Conservation (phyloP, 176 grass and related monocot species). For the Elaeis guineensis region DNA sequence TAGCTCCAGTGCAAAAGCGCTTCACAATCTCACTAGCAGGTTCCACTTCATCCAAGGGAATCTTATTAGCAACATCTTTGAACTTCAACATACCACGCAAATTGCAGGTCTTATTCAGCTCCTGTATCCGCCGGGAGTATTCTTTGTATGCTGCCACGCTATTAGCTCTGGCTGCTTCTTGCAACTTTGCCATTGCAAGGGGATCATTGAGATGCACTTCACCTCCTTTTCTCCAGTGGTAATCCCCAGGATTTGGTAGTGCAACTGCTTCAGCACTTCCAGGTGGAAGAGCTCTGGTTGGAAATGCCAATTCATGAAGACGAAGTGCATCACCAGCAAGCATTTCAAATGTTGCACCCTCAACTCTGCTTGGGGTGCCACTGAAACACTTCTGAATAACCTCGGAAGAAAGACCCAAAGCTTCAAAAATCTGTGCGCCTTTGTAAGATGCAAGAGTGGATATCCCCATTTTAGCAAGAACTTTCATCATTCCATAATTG, state of each 20-base stretch:
- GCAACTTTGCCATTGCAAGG: constrained; percentile 90
- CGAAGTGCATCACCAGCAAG: constrained; percentile 77
- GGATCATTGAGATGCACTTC: constrained; percentile 95
- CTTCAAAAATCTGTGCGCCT: constrained; percentile 99
- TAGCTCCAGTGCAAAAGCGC: constrained; percentile 83
- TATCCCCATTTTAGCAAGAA: constrained; percentile 99
- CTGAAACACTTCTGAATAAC: constrained; percentile 84
- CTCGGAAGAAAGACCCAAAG: constrained; percentile 80
- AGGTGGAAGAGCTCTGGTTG: constrained; percentile 53
- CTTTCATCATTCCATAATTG: constrained; percentile 97
- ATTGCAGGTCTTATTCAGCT: constrained; percentile 93
- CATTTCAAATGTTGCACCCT: constrained; percentile 94
- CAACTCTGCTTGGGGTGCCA: constrained; percentile 86
- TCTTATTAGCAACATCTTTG: constrained; percentile 52
- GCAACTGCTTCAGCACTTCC: constrained; percentile 81
- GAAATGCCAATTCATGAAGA: constrained; percentile 90
- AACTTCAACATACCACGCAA: constrained; percentile 95
- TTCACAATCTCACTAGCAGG: constrained; percentile 90
- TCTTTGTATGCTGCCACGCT: constrained; percentile 90
- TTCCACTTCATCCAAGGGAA: constrained; percentile 89
- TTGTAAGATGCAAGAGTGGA: constrained; percentile 99
- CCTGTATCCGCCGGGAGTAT: constrained; percentile 84
- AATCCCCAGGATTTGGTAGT: constrained; percentile 85
- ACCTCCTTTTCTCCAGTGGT: constrained; percentile 97
- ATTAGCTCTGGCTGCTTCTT: constrained; percentile 89